Evolutionary conservation across 768 basidiomycete genomes (phyloP).

Genomic region (Xerocomus potaroensis): DNA sequence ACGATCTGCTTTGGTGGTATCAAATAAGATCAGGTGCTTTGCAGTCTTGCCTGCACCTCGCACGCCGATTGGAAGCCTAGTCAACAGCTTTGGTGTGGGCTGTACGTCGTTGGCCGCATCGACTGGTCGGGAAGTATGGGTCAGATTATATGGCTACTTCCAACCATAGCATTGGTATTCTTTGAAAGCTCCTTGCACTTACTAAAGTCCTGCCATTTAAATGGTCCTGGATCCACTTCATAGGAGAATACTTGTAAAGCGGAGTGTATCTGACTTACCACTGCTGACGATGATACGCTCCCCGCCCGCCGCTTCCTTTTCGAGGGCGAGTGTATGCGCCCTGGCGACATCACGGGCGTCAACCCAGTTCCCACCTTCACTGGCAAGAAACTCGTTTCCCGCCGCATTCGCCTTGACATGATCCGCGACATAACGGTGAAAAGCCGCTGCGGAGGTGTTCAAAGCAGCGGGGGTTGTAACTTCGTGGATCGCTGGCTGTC

Average conservation of each 20-base stretch:
- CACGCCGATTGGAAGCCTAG: conserved; percentile 30
- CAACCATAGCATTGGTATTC: too few relatives aligned
- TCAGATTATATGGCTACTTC: neutral
- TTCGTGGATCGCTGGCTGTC: conserved; percentile 43
- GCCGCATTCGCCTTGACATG: conserved; percentile 15
- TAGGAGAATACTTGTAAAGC: too few relatives aligned
- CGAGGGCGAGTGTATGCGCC: conserved; percentile 51
- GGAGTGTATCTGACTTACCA: conserved; percentile 14
- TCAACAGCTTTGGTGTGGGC: conserved; percentile 30
- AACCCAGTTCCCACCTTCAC: conserved; percentile 34
- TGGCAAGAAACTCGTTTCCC: conserved; percentile 23
- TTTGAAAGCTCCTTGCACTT: neutral
- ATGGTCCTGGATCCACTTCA: too few relatives aligned
- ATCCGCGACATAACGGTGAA: conserved; percentile 33
- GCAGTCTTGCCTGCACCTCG: conserved; percentile 30
- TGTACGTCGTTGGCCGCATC: conserved; percentile 34
- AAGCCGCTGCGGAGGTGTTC: conserved; percentile 36
- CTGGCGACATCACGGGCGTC: conserved; percentile 55
- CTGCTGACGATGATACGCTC: conserved; percentile 53
- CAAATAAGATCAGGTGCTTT: conserved; percentile 27
- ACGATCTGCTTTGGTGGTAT: conserved; percentile 35
- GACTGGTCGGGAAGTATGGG: conserved; percentile 19
- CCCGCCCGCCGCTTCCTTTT: conserved; percentile 47
- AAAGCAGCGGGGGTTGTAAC: conserved; percentile 32
- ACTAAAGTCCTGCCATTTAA: conserved; percentile 33